These are phyloP conservation scores for Pisolithus microcarpus DNA, from an alignment of 768 basidiomycete genomes.

Conservation along the genomic window DNA sequence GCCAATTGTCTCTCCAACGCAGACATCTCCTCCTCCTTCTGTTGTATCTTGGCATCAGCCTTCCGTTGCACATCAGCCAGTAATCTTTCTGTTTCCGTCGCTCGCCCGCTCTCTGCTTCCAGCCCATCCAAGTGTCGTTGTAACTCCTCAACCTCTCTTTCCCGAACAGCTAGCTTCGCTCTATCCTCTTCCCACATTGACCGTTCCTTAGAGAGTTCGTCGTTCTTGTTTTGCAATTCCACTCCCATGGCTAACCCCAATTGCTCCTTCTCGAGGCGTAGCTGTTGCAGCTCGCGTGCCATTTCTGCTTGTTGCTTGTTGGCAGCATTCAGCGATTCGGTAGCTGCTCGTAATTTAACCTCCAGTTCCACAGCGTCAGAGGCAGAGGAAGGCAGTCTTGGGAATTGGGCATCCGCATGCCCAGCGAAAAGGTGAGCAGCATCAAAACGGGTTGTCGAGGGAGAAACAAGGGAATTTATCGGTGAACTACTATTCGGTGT, in stretches of 20 bases:
- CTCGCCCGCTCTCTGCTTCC: slow-evolving; percentile 37
- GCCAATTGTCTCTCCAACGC: slow-evolving; percentile 35
- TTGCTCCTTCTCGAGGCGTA: slow-evolving; percentile 63
- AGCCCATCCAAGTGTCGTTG: slow-evolving; percentile 36
- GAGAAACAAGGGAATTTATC: slow-evolving; percentile 43
- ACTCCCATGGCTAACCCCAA: slow-evolving; percentile 56
- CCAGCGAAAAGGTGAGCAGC: slow-evolving; percentile 84
- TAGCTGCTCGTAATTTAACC: slow-evolving; percentile 55
- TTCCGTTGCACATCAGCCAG: slow-evolving; percentile 30
- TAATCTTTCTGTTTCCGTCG: slow-evolving; percentile 33
- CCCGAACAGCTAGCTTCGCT: slow-evolving; percentile 29
- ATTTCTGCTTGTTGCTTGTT: slow-evolving; percentile 57
- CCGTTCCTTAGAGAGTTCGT: slow-evolving; percentile 44
- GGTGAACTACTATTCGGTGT: slow-evolving; percentile 46
- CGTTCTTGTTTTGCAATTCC: slow-evolving; percentile 48
- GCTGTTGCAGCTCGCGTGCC: slow-evolving; percentile 52
- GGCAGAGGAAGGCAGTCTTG: slow-evolving; percentile 37
- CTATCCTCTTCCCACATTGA: slow-evolving; percentile 45
- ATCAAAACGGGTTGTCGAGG: slow-evolving; percentile 58
- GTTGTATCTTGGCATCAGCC: slow-evolving; percentile 33
- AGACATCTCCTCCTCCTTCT: slow-evolving; percentile 34
- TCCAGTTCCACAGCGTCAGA: slow-evolving; percentile 50
- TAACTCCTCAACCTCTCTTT: slow-evolving; percentile 32
- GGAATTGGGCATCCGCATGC: slow-evolving; percentile 58
- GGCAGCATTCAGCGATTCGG: slow-evolving; percentile 49